A percentile compares a stretch with the other conserved stretches of the same genome.
Conservation (phyloP, 305 asterid species). For the Fraxinus angustifolia region DNA sequence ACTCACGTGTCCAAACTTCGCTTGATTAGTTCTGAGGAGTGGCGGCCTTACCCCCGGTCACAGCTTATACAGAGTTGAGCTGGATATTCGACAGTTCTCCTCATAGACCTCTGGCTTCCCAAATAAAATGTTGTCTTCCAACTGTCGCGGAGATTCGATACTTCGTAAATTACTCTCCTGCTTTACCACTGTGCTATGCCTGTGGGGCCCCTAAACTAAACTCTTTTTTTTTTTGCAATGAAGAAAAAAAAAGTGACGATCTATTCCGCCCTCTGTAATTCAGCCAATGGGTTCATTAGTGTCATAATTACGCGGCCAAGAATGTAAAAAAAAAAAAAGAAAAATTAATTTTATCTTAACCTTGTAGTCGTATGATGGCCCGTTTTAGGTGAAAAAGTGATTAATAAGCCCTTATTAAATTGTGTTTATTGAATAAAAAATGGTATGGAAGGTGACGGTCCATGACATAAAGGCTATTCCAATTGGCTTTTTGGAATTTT, state of each 20-base stretch:
- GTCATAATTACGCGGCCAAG: slow-evolving; percentile 25
- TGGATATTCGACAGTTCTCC: no score
- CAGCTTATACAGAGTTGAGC: no score
- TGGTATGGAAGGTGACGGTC: slow-evolving; percentile 36
- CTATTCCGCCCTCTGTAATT: slow-evolving; percentile 45
- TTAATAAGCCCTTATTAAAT: slow-evolving; percentile 1
- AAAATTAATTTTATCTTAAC: slow-evolving; percentile 1
- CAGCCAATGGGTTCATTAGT: slow-evolving; percentile 41
- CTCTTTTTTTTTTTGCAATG: background rate
- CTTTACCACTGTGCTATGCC: no score
- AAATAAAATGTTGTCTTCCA: no score
- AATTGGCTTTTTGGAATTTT: slow-evolving; percentile 19
- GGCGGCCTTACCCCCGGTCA: no score
- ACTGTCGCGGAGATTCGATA: no score
- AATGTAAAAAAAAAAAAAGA: slow-evolving; percentile 15
- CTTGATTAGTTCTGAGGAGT: no score
- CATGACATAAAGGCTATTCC: slow-evolving; percentile 34
- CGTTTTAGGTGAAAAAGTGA: slow-evolving; percentile 18
- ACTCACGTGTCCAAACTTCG: no score
- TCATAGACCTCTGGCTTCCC: no score
- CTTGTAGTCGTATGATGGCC: slow-evolving; percentile 17
- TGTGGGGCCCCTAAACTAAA: no score
- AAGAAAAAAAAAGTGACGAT: slow-evolving; percentile 20
- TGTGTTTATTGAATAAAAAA: slow-evolving; percentile 3
- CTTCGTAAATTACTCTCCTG: no score